These are phyloP conservation scores for Rhodotorula sp. DNA, from an alignment of 1,284 basidiomycete species.

Conservation along the genomic window DNA sequence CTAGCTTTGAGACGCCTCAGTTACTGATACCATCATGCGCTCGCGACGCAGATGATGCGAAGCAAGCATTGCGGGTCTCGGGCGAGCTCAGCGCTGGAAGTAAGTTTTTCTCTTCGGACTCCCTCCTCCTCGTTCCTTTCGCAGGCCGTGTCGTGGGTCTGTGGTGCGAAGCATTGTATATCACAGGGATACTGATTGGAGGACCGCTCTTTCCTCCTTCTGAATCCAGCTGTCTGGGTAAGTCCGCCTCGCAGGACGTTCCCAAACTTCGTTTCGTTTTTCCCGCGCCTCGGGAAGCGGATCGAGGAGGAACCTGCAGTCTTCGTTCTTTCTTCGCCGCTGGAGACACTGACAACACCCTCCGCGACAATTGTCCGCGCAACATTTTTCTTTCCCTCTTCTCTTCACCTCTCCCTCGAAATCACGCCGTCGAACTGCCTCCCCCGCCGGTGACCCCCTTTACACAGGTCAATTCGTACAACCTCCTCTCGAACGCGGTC, in stretches of 20 bases:
- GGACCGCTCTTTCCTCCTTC: too few relatives aligned
- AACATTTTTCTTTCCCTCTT: too few relatives aligned
- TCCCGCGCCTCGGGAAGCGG: not conserved
- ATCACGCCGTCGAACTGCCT: not conserved
- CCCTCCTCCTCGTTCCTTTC: not conserved
- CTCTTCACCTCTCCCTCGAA: too few relatives aligned
- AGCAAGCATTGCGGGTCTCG: constrained; percentile 80
- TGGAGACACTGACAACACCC: too few relatives aligned
- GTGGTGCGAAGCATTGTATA: too few relatives aligned
- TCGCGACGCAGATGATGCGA: constrained; percentile 59
- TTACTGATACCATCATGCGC: not conserved
- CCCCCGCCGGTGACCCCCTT: not conserved
- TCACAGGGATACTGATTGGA: not conserved
- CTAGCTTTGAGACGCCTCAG: not conserved
- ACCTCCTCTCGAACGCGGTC: constrained; percentile 56
- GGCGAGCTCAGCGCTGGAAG: constrained; percentile 73
- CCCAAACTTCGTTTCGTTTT: not conserved
- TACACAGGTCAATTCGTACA: constrained; percentile 64
- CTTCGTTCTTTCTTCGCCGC: too few relatives aligned
- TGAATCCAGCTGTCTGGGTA: not conserved
- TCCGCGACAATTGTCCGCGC: too few relatives aligned
- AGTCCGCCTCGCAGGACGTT: too few relatives aligned
- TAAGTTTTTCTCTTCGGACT: not conserved
- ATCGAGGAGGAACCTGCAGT: too few relatives aligned
- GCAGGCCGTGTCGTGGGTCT: not conserved